Percentiles rank a stretch among this genome's conserved stretches.
These are phyloP conservation scores for Codiaeum variegatum DNA, from an alignment of 441 rosid genomes.

Conservation along the genomic window DNA sequence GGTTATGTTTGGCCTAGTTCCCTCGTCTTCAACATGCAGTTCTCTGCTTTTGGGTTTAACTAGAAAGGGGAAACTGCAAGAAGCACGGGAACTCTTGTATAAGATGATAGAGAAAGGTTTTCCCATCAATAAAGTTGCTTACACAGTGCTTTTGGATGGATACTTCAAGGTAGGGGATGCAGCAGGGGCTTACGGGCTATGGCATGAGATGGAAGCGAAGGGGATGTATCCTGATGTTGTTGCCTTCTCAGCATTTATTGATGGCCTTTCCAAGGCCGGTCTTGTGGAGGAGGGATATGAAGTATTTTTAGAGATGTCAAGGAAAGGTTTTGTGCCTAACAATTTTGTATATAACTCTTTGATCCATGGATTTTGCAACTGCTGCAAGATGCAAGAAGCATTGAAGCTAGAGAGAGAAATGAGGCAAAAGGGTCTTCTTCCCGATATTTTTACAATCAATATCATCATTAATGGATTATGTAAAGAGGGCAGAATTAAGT, in stretches of 20 bases:
- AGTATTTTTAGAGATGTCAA: constrained; percentile 47
- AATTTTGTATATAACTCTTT: constrained; percentile 58
- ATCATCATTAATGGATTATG: constrained; percentile 60
- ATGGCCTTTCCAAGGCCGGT: constrained; percentile 61
- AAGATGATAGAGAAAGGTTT: constrained; percentile 47
- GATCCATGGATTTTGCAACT: constrained; percentile 54
- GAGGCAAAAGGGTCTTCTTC: constrained; percentile 55
- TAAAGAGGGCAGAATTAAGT: constrained; percentile 46
- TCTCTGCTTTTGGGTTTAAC: constrained; percentile 60
- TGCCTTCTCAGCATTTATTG: constrained; percentile 62
- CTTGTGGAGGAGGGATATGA: constrained; percentile 53
- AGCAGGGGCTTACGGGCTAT: constrained; percentile 48
- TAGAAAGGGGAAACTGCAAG: constrained; percentile 45
- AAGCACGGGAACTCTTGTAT: constrained; percentile 48
- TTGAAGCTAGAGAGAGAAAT: constrained; percentile 48
- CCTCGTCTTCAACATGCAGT: constrained; percentile 61
- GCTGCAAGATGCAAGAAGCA: constrained; percentile 51
- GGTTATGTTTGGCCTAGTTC: constrained; percentile 41
- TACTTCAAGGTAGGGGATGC: constrained; percentile 47
- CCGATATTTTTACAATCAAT: constrained; percentile 55
- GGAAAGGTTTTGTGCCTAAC: constrained; percentile 55
- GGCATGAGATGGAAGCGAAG: constrained; percentile 55
- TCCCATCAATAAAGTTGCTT: constrained; percentile 47
- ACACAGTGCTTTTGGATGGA: constrained; percentile 63
- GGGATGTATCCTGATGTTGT: constrained; percentile 56